phyloP scores from a whole-genome alignment of 108 stramenopile species.

The Parietichytrium sp. region DNA sequence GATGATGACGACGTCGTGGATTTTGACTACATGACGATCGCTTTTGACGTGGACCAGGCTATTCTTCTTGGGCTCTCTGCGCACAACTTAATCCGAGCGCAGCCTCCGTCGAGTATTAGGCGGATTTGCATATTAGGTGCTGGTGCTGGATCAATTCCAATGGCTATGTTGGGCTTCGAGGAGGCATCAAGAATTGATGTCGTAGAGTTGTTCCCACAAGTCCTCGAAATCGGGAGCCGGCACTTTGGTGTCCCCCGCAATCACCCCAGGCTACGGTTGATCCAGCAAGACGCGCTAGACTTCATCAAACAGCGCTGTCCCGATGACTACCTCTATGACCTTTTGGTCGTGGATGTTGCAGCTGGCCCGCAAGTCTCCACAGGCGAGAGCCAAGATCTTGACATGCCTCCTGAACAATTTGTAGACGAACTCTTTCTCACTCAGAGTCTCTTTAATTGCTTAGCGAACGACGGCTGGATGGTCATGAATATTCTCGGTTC shows the following conservation, averaged over 20 bases:
- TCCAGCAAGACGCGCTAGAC: too few relatives aligned
- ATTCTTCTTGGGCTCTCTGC: not conserved
- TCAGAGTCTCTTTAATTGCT: too few relatives aligned
- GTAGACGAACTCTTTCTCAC: too few relatives aligned
- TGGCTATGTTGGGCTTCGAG: not conserved
- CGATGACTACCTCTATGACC: too few relatives aligned
- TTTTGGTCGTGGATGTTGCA: too few relatives aligned
- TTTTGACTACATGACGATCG: conserved; percentile 10
- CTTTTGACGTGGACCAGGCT: conserved; percentile 5
- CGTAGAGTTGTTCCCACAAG: not conserved
- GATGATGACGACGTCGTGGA: not conserved
- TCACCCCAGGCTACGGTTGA: too few relatives aligned
- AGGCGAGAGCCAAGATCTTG: too few relatives aligned
- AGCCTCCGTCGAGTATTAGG: too few relatives aligned
- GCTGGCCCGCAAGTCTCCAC: too few relatives aligned
- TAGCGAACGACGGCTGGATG: conserved; percentile 8
- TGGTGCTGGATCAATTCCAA: not conserved
- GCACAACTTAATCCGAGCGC: not conserved
- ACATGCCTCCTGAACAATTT: too few relatives aligned
- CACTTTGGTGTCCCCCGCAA: not conserved
- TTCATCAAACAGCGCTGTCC: too few relatives aligned
- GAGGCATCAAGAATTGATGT: not conserved
- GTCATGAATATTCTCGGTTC: not conserved
- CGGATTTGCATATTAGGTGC: conserved; percentile 1
- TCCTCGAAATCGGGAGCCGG: not conserved